phyloP scores from a whole-genome alignment of 2,329 filamentous ascomycete genomes.

The Blumeria hordei region DNA sequence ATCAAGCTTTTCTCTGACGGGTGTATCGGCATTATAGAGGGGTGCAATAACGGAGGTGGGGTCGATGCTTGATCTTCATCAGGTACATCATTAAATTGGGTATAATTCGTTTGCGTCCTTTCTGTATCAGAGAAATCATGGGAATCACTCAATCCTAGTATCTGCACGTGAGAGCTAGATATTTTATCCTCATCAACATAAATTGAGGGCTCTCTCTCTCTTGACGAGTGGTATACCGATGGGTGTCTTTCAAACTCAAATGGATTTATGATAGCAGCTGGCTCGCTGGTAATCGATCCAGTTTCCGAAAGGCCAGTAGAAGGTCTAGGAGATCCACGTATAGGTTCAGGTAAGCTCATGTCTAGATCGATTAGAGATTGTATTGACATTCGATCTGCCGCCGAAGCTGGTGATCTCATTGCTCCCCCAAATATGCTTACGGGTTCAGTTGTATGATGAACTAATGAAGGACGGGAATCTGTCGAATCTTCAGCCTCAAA shows the following conservation, averaged over 20 bases:
- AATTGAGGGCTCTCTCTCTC: slow-evolving; percentile 9
- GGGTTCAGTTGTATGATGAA: slow-evolving; percentile 28
- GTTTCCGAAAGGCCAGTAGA: slow-evolving; percentile 13
- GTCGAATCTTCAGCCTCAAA: slow-evolving; percentile 12
- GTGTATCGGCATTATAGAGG: not conserved
- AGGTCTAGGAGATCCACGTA: slow-evolving; percentile 9
- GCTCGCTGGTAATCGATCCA: slow-evolving; percentile 27
- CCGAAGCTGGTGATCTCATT: not conserved
- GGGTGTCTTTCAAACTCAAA: slow-evolving; percentile 40
- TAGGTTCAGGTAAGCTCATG: slow-evolving; percentile 25
- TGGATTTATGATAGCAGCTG: slow-evolving; percentile 28
- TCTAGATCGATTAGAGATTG: slow-evolving; percentile 27
- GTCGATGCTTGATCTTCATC: not conserved
- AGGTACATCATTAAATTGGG: not conserved
- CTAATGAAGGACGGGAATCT: slow-evolving; percentile 20
- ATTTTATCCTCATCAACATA: not conserved
- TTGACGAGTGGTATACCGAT: slow-evolving; percentile 23
- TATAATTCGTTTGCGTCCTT: not conserved
- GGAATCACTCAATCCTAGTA: slow-evolving; percentile 13
- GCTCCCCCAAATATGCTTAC: slow-evolving; percentile 13
- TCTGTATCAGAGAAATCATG: slow-evolving; percentile 6
- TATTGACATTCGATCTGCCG: slow-evolving; percentile 9
- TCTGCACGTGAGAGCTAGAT: slow-evolving; percentile 2
- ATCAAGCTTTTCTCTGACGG: not conserved
- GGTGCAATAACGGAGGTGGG: no score